Evolutionary conservation across 345 rosid species (phyloP).

Genomic region (Pelargonium nanum): DNA sequence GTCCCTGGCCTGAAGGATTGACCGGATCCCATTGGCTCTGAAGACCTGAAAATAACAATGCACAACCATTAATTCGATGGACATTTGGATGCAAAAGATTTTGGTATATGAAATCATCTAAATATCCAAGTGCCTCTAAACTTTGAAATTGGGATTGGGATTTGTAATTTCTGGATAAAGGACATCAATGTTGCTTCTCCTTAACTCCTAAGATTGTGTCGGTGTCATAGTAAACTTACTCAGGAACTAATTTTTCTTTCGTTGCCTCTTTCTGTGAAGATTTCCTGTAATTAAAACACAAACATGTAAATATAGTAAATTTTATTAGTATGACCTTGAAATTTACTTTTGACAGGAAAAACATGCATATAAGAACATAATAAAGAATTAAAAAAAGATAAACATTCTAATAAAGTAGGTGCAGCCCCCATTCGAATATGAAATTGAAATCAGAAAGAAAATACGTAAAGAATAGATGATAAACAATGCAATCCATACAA

Average conservation of each 20-base stretch:
- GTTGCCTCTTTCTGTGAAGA: conserved; percentile 16
- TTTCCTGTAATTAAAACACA: conserved; percentile 18
- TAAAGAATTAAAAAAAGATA: not conserved
- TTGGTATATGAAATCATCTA: not conserved
- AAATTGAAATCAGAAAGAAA: not conserved
- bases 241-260: conserved; percentile 24
- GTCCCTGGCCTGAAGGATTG: conserved; percentile 76
- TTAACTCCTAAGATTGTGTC: not conserved
- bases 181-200: not conserved
- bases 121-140: not conserved
- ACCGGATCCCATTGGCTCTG: conserved; percentile 85
- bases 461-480: not conserved
- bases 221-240: conserved; percentile 26
- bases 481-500: not conserved
- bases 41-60: conserved; percentile 34
- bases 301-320: not conserved
- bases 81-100: not conserved
- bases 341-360: conserved; percentile 1
- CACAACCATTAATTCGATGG: not conserved
- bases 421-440: not conserved
- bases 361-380: too few species aligned
- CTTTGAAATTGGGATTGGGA: not conserved
- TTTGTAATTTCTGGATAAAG: not conserved
- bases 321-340: not conserved
- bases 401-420: not conserved